These are phyloP conservation scores for Cladosporium austrohemisphaericum DNA, from an alignment of 2,329 filamentous ascomycete genomes.

Conservation along the genomic window DNA sequence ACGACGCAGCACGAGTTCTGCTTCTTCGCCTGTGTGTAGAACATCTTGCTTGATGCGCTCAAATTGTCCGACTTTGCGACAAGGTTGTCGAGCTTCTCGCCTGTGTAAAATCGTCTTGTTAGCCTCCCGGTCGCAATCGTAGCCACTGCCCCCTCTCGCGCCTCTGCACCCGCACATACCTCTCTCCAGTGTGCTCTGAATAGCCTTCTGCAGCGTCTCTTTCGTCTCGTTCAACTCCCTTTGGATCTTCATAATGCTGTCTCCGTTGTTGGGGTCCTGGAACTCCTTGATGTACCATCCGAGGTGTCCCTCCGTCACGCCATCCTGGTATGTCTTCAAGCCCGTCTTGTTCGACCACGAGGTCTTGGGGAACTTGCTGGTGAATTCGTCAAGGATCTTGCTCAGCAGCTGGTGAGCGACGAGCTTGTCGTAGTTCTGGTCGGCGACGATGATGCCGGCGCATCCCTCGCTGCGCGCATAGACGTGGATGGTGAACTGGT, in stretches of 20 bases:
- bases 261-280: constrained; percentile 83
- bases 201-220: constrained; percentile 95
- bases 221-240: constrained; percentile 97
- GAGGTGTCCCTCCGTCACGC: constrained; percentile 7
- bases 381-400: constrained; percentile 85
- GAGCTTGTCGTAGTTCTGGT: constrained; percentile 18
- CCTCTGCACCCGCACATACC: constrained; percentile 42
- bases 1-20: constrained; percentile 59
- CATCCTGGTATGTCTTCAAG: constrained; percentile 65
- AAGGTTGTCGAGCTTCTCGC: constrained; percentile 95
- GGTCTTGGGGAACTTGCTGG: constrained; percentile 67
- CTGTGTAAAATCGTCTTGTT: neutral
- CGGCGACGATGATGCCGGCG: constrained; percentile 29
- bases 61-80: constrained; percentile 90
- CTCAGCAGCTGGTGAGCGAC: constrained; percentile 83
- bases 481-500: constrained; percentile 63
- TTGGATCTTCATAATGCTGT: constrained; percentile 82
- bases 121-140: neutral
- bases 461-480: constrained; percentile 46
- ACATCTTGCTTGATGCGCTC: constrained; percentile 93
- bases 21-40: constrained; percentile 72
- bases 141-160: neutral
- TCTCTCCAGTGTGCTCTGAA: constrained; percentile 79
- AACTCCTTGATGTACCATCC: constrained; percentile 64
- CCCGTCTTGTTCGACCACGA: constrained; percentile 62